Evolutionary conservation across 78 protist genomes (phyloP).

Genomic region (Tieghemostelium lacteum): DNA sequence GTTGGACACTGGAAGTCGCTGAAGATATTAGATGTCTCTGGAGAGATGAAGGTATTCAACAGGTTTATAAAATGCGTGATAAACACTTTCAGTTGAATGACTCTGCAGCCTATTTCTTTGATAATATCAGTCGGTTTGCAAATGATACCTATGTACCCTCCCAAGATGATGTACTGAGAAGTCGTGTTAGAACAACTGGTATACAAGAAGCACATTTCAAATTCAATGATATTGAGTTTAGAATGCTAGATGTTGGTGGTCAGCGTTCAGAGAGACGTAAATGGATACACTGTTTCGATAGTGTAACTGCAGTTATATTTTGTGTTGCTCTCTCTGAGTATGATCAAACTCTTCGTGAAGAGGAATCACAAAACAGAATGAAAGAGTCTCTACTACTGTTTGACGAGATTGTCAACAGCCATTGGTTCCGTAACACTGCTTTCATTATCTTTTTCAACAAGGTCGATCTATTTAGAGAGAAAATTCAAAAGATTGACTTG

Average conservation of each 20-base stretch:
- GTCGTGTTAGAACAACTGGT: slow-evolving; percentile 82
- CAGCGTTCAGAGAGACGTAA: slow-evolving; percentile 87
- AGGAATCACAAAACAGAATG: slow-evolving; percentile 85
- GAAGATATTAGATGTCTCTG: slow-evolving; percentile 68
- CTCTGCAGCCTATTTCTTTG: slow-evolving; percentile 79
- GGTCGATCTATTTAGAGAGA: slow-evolving; percentile 87
- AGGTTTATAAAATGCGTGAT: slow-evolving; percentile 45
- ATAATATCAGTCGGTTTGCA: slow-evolving; percentile 66
- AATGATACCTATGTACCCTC: slow-evolving; percentile 76
- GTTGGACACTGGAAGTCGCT: slow-evolving; percentile 74
- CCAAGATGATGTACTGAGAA: slow-evolving; percentile 80
- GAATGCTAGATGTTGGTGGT: slow-evolving; percentile 89
- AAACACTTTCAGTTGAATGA: slow-evolving; percentile 74
- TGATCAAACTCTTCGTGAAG: slow-evolving; percentile 86
- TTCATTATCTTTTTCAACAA: slow-evolving; percentile 88
- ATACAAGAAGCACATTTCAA: slow-evolving; percentile 78
- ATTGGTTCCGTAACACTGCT: slow-evolving; percentile 80
- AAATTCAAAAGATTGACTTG: slow-evolving; percentile 74
- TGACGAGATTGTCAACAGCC: slow-evolving; percentile 82
- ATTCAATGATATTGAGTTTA: slow-evolving; percentile 70
- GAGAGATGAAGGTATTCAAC: slow-evolving; percentile 67
- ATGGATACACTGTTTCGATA: slow-evolving; percentile 85
- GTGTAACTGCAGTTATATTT: slow-evolving; percentile 87
- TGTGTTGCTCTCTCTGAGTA: slow-evolving; percentile 85
- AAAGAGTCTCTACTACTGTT: slow-evolving; percentile 83